Base-by-base conservation (phyloP, 768 basidiomycete species). In the Daedalea quercina region DNA sequence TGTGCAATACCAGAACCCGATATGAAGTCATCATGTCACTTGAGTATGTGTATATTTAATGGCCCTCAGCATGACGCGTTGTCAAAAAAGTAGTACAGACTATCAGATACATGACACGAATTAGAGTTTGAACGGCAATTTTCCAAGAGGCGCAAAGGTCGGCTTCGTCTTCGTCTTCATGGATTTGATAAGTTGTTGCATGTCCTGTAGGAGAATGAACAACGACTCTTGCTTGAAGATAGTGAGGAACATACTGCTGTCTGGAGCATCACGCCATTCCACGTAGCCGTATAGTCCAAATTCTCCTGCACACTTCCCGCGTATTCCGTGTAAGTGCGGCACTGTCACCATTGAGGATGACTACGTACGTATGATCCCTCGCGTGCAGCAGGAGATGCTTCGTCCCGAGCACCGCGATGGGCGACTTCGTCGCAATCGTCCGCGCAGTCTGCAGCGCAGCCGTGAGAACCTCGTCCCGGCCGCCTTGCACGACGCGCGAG, bases 341-440 rank as follows among this genome's bases (percentile, higher is more conserved):
- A 45, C 40, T 19, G 1, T 2, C 9, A 52, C 19, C 4, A 11
- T 24, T 1, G 23, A 33, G 11, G 41, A 26, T 26, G 7, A 24
- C 19, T 19, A 49, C 23, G 66, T 47, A 88, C 88, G 76, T 77
- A 61, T 94, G 85, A 65, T 95, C 91, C 52, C 87, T 67, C 4
- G 90, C 75, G 68, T 95, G 90, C 13, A 79, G 73, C 46, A 95
- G 72, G 0, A 94, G 67, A 53, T 81, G 82, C 70, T 95, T 96
- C 6, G 90, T 84, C 1, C 86, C 81, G 0, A 76, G 57, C 0
- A 90, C 81, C 0, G 92, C 93, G 2, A 94, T 69, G 0, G 93
- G 93, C 31, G 84, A 87, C 70, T 94, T 94, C 20, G 59, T 56
- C 33, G 87, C 86, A 25, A 94, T 87, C 1, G 75, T 61, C 52